phyloP scores from a whole-genome alignment of 495 filamentous ascomycete species.

The Staphylotrichum tortipilum region DNA sequence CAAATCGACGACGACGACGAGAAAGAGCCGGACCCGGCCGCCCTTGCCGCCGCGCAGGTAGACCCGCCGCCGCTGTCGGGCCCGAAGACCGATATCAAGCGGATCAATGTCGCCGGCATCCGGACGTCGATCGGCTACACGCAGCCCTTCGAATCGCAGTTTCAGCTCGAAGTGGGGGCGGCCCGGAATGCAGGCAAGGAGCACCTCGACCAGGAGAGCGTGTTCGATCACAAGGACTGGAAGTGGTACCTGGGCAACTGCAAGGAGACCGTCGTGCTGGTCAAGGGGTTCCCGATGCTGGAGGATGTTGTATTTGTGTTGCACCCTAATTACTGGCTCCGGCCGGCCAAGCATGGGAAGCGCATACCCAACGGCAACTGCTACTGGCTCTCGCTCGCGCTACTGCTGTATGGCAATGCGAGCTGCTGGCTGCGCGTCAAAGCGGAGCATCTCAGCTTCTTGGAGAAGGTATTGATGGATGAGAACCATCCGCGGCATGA shows the following conservation, averaged over 20 bases:
- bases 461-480: slow-evolving; percentile 12
- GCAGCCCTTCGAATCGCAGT: neutral
- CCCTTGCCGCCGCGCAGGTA: neutral
- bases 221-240: neutral
- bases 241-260: neutral
- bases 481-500: slow-evolving; percentile 15
- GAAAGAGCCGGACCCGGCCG: neutral
- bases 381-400: slow-evolving; percentile 13
- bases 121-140: neutral
- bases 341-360: slow-evolving; percentile 1
- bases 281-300: slow-evolving; percentile 14
- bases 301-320: slow-evolving; percentile 16
- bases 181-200: neutral
- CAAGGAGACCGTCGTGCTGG: neutral
- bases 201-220: neutral
- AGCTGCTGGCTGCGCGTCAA: slow-evolving; percentile 21
- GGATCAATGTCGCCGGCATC: neutral
- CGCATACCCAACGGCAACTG: slow-evolving; percentile 9
- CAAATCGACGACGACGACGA: too few relatives aligned
- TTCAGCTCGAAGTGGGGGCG: neutral
- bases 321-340: slow-evolving; percentile 12
- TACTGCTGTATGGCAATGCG: slow-evolving; percentile 15
- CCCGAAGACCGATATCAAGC: neutral
- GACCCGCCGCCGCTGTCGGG: neutral
- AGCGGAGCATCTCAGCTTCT: slow-evolving; percentile 19